Base-by-base conservation (phyloP, 2,329 filamentous ascomycete species). In the Gnomoniopsis smithogilvyi region DNA sequence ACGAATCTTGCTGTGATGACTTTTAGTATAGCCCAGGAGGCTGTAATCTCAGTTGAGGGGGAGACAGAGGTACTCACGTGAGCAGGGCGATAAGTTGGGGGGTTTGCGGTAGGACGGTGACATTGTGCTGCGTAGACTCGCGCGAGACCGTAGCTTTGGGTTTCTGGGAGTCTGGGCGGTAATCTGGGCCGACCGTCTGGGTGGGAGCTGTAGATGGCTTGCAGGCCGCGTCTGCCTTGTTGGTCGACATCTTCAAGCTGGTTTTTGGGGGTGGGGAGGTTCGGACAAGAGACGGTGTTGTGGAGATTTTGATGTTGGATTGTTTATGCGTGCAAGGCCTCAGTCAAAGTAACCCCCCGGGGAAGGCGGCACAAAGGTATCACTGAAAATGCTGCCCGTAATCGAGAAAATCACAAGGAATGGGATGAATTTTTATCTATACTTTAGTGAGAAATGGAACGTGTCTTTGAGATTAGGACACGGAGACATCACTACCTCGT, bases 31-130 rank as follows among this genome's bases (percentile, higher is more conserved):
- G 38, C 45, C 19, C 7, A 26, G 14, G 33, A n/a, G 8, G 38
- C 19, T n/a, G 12, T 26, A 49, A 26, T 36, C 41, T 17, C 14
- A 7, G 22, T 24, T 12, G 38, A 45, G 34, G 50, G 12, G 22
- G 46, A 33, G 50, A 8, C n/a, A 52, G 21, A 22, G 34, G 43
- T 30, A 86, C 92, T 81, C 86, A 97, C 95, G 95, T 97, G 76
- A 99, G 84, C 65, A 99, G 84, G 65, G 95, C 93, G 77, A 99
- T 99, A 65, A 99, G 84, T 80, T 99, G 95, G 51, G 95, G 93
- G 12, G 95, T 97, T 77, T 98, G 95, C 33, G 90, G 85, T 49
- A 99, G 81, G 64, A 96, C 89, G 72, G 92, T 89, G 65, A 99
- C 91, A 79, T 96, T 97, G 63, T 92, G 88, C 69, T 92, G 88